Conservation (phyloP, 345 rosid genomes). For the Triadica sebifera region DNA sequence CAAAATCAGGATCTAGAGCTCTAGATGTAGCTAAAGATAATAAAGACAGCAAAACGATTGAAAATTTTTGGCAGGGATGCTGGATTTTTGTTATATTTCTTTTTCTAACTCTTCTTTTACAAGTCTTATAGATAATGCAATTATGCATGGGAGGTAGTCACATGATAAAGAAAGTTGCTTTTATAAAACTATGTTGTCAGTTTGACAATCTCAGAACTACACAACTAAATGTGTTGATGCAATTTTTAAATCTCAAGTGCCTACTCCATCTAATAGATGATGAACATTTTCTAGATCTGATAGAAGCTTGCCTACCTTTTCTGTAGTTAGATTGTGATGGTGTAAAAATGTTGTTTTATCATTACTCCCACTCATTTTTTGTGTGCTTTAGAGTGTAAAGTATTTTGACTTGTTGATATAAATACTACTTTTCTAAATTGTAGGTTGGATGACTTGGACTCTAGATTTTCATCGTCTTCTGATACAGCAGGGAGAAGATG, state of each 20-base stretch:
- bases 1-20: background rate
- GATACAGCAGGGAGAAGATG: conserved; percentile 58
- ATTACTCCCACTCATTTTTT: background rate
- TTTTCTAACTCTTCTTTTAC: background rate
- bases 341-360: background rate
- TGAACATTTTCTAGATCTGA: background rate
- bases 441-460: conserved; percentile 96
- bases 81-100: background rate
- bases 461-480: conserved; percentile 67
- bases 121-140: background rate
- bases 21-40: background rate
- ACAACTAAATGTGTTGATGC: background rate
- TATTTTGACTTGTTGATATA: conserved; percentile 8
- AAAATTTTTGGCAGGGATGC: background rate
- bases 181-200: background rate
- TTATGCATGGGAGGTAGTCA: background rate
- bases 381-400: background rate
- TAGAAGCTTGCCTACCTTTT: background rate
- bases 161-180: background rate
- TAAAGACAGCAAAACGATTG: background rate
- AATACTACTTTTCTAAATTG: conserved; percentile 16
- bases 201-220: background rate
- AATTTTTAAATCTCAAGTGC: background rate
- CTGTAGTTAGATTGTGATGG: background rate
- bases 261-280: background rate